Conservation (phyloP, 768 basidiomycete species). For the Boletellus ananas region DNA sequence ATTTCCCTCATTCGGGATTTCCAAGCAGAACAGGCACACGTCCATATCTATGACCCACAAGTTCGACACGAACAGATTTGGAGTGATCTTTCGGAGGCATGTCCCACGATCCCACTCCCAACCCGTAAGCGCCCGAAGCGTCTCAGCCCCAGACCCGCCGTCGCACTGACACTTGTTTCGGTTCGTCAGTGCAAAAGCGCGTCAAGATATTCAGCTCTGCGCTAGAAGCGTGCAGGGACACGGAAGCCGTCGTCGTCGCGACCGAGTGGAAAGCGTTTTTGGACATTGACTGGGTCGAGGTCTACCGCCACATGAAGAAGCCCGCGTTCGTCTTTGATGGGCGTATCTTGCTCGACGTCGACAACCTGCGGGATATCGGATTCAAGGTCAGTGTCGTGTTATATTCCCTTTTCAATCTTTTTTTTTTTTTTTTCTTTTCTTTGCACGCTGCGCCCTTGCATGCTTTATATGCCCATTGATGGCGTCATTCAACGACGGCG, state of each 20-base stretch:
- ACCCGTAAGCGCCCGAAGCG: constrained; percentile 47
- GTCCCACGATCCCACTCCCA: constrained; percentile 59
- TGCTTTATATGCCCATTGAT: neutral
- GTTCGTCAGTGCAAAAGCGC: constrained; percentile 72
- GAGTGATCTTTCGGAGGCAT: constrained; percentile 67
- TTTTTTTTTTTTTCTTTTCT: too few relatives aligned
- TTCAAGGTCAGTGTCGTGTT: constrained; percentile 62
- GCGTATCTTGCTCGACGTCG: constrained; percentile 79
- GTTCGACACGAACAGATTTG: constrained; percentile 87
- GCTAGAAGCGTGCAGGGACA: constrained; percentile 80
- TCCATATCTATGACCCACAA: constrained; percentile 92
- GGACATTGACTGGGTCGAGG: constrained; percentile 82
- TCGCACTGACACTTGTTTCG: neutral
- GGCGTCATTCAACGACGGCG: constrained; percentile 4
- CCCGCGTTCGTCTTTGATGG: constrained; percentile 99
- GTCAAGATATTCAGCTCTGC: constrained; percentile 76
- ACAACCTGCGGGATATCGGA: constrained; percentile 77
- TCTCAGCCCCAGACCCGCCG: neutral
- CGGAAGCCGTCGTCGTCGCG: constrained; percentile 92
- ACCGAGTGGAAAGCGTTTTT: constrained; percentile 99
- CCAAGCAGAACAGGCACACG: constrained; percentile 78
- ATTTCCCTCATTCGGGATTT: constrained; percentile 95
- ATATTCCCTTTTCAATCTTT: too few relatives aligned
- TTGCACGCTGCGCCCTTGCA: neutral
- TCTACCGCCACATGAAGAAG: constrained; percentile 90